phyloP scores from a whole-genome alignment of 768 basidiomycete genomes.

The Lactifluus piperatus region DNA sequence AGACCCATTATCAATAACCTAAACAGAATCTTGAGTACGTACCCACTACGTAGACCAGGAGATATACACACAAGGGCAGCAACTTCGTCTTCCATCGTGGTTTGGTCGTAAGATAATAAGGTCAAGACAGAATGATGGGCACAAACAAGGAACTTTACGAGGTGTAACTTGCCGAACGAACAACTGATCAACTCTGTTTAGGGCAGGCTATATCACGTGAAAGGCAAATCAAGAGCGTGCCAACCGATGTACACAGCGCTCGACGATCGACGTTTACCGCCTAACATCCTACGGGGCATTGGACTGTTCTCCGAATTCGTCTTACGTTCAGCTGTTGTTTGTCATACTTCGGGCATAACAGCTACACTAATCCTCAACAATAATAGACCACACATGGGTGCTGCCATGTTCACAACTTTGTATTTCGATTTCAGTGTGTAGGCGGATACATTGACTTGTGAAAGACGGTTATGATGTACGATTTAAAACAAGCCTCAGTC shows the following conservation, averaged over 20 bases:
- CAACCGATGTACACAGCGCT: too few species aligned
- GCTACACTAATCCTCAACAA: not conserved
- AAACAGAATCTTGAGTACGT: constrained; percentile 3
- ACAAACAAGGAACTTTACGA: not conserved
- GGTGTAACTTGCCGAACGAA: not conserved
- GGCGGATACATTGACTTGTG: constrained; percentile 15
- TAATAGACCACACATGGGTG: not conserved
- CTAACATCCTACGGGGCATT: too few species aligned
- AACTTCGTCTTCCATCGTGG: constrained; percentile 49
- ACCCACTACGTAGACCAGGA: not conserved
- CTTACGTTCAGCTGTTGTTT: not conserved
- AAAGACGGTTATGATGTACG: constrained; percentile 3
- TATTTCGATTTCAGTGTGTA: not conserved
- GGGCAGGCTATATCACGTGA: not conserved
- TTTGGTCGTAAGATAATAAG: not conserved
- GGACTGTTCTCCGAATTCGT: not conserved
- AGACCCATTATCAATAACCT: constrained; percentile 92
- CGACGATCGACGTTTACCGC: too few species aligned
- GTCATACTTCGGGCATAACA: not conserved
- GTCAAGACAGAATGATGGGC: not conserved
- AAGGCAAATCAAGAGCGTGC: too few species aligned
- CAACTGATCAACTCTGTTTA: not conserved
- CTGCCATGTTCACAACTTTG: not conserved
- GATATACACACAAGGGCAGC: constrained; percentile 40
- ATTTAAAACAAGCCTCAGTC: constrained; percentile 8